A percentile compares a stretch with the other conserved stretches of the same genome.
These are phyloP conservation scores for Penicillium arizonense DNA, from an alignment of 495 filamentous ascomycete genomes.

Conservation along the genomic window DNA sequence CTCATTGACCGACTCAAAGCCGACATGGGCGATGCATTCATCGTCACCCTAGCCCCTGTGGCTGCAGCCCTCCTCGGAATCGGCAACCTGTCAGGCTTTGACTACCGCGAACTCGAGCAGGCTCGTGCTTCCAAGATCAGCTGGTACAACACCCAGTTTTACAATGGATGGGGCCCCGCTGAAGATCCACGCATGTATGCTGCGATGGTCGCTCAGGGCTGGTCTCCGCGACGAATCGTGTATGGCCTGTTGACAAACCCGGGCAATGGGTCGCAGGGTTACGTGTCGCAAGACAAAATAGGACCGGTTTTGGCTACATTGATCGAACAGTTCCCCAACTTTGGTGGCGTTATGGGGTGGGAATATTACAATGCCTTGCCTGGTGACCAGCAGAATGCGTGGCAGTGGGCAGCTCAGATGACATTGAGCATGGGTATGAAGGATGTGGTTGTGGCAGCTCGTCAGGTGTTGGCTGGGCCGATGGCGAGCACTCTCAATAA, in stretches of 20 bases:
- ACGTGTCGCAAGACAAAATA: conserved; percentile 49
- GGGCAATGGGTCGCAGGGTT: conserved; percentile 60
- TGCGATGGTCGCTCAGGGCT: conserved; percentile 60
- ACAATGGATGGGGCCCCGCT: conserved; percentile 74
- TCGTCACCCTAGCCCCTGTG: conserved; percentile 78
- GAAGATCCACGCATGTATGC: conserved; percentile 60
- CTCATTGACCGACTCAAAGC: conserved; percentile 68
- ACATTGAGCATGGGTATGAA: conserved; percentile 49
- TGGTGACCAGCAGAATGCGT: conserved; percentile 57
- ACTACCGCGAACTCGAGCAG: conserved; percentile 64
- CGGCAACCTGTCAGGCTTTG: conserved; percentile 71
- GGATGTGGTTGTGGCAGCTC: conserved; percentile 31
- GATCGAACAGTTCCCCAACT: conserved; percentile 54
- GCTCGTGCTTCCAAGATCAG: conserved; percentile 62
- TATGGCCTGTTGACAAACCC: conserved; percentile 71
- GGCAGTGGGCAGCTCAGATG: conserved; percentile 69
- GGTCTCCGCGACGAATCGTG: conserved; percentile 64
- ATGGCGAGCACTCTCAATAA: conserved; percentile 30
- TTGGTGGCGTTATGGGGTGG: conserved; percentile 86
- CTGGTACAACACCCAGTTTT: conserved; percentile 88
- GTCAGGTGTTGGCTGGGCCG: conserved; percentile 24
- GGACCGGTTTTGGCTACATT: conserved; percentile 42
- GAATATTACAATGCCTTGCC: conserved; percentile 77
- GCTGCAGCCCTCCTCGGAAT: conserved; percentile 63
- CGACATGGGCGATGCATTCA: conserved; percentile 69